phyloP scores from a whole-genome alignment of 306 rosid species.

The Glycine latifolia region DNA sequence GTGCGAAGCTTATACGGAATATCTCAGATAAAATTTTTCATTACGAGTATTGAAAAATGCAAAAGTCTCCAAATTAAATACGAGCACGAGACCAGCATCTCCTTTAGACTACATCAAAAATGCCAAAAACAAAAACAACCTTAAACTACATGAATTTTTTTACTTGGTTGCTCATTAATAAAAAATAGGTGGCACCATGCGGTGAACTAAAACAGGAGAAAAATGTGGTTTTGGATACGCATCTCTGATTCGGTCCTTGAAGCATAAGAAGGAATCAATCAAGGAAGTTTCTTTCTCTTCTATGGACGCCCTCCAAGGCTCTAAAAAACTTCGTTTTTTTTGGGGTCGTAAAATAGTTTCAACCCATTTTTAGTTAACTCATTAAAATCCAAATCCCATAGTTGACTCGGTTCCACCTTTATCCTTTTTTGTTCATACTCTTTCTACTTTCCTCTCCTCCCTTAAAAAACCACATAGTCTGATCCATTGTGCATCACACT shows the following conservation, averaged over 20 bases:
- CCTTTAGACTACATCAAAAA: neutral
- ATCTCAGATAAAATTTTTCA: neutral
- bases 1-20: no score
- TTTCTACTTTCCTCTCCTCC: constrained; percentile 17
- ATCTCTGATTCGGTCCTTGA: constrained; percentile 16
- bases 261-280: no score
- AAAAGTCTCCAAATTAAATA: neutral
- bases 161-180: neutral
- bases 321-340: neutral
- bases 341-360: constrained; percentile 3
- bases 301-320: neutral
- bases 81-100: neutral
- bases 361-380: neutral
- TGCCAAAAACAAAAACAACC: no score
- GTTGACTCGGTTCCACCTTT: constrained; percentile 53
- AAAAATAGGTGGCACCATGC: neutral
- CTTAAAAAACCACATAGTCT: constrained; percentile 8
- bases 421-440: constrained; percentile 27
- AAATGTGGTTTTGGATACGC: neutral
- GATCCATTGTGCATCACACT: constrained; percentile 42
- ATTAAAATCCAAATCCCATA: constrained; percentile 5
- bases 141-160: neutral
- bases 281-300: constrained; percentile 3
- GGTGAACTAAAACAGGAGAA: neutral
- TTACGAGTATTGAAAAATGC: neutral